Percentiles rank a stretch among this genome's conserved stretches.
Evolutionary conservation across 768 basidiomycete genomes (phyloP).

Genomic region (Amanita subjunquillea): DNA sequence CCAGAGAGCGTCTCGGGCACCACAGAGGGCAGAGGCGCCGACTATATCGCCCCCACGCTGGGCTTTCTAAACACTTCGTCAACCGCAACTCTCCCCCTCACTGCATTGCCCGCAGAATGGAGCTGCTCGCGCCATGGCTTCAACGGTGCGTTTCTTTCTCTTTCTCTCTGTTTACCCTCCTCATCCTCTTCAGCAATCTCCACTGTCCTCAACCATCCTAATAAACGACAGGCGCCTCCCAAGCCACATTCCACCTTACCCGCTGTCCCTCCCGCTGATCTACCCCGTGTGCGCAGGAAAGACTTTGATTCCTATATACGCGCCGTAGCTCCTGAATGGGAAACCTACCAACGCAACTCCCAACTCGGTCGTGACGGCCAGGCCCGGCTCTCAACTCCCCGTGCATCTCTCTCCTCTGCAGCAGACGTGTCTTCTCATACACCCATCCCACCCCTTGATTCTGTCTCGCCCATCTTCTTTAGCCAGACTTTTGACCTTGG

Average conservation of each 20-base stretch:
- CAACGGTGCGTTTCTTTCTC: slow-evolving; percentile 49
- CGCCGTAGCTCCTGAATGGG: slow-evolving; percentile 69
- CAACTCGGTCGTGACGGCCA: slow-evolving; percentile 27
- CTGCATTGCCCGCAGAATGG: slow-evolving; percentile 56
- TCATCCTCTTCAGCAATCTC: slow-evolving; percentile 61
- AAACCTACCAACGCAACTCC: slow-evolving; percentile 47
- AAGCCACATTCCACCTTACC: slow-evolving; percentile 80
- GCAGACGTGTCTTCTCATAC: slow-evolving; percentile 8
- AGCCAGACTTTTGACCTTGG: slow-evolving; percentile 67
- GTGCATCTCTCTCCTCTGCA: slow-evolving; percentile 12
- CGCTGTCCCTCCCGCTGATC: slow-evolving; percentile 56
- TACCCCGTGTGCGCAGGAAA: slow-evolving; percentile 71
- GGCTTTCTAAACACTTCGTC: slow-evolving; percentile 41
- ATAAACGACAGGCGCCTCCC: slow-evolving; percentile 74
- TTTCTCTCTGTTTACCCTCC: slow-evolving; percentile 1
- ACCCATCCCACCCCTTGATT: slow-evolving; percentile 48
- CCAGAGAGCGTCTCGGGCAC: slow-evolving; percentile 71
- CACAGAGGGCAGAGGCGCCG: slow-evolving; percentile 51
- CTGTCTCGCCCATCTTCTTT: slow-evolving; percentile 80
- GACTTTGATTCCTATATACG: slow-evolving; percentile 81
- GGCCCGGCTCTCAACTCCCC: slow-evolving; percentile 22
- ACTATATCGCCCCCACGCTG: slow-evolving; percentile 49
- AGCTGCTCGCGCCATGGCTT: slow-evolving; percentile 80
- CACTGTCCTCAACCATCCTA: slow-evolving; percentile 86
- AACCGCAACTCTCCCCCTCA: slow-evolving; percentile 30